Conservation (phyloP, 805 yeast species). For the Myxozyma kluyveri region DNA sequence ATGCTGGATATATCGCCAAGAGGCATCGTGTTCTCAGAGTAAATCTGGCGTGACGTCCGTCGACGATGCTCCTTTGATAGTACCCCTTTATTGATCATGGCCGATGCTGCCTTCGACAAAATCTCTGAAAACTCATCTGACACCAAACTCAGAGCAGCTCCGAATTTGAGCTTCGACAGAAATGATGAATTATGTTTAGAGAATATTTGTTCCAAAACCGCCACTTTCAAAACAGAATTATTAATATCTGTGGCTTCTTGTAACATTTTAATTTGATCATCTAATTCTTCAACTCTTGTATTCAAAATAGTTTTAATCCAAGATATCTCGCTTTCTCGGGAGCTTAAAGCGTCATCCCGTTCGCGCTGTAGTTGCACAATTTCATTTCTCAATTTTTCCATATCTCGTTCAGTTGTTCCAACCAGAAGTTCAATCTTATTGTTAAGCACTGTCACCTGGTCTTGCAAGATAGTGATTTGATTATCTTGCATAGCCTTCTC, state of each 20-base stretch:
- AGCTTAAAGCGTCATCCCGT: constrained; percentile 12
- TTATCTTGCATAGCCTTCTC: constrained; percentile 16
- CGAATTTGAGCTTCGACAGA: constrained; percentile 19
- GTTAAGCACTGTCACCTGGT: constrained; percentile 8
- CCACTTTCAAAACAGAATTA: neutral
- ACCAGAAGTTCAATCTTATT: constrained; percentile 14
- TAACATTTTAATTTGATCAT: constrained; percentile 13
- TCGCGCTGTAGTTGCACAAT: constrained; percentile 8
- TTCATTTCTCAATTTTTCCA: constrained; percentile 2
- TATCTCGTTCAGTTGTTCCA: constrained; percentile 3
- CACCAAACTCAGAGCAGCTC: constrained; percentile 20
- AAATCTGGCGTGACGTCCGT: constrained; percentile 6
- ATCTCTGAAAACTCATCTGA: constrained; percentile 22
- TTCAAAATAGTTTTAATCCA: constrained; percentile 22
- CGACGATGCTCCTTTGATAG: constrained; percentile 16
- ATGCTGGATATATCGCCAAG: constrained; percentile 9
- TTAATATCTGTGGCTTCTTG: constrained; percentile 3
- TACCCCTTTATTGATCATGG: constrained; percentile 13
- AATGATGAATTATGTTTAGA: constrained; percentile 11
- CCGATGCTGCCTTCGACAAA: constrained; percentile 1
- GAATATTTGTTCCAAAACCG: constrained; percentile 6
- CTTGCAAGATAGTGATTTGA: constrained; percentile 20
- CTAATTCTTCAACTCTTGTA: constrained; percentile 18
- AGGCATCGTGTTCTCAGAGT: constrained; percentile 20
- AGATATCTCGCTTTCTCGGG: constrained; percentile 23